phyloP scores from a whole-genome alignment of 306 rosid genomes.

The Cucurbita argyrosperma region DNA sequence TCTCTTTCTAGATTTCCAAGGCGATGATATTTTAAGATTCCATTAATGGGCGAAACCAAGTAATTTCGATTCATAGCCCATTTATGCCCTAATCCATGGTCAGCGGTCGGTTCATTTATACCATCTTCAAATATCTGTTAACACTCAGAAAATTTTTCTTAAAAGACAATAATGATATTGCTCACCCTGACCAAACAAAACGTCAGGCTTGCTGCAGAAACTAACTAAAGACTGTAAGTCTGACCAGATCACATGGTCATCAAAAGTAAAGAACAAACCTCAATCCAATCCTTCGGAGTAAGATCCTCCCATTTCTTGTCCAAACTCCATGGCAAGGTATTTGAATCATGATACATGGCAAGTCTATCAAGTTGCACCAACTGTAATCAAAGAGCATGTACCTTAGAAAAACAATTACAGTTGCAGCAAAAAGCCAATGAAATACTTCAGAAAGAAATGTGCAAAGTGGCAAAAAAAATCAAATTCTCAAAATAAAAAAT shows the following conservation, averaged over 20 bases:
- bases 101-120: slow-evolving; percentile 52
- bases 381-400: slow-evolving; percentile 27
- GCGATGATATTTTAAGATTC: slow-evolving; percentile 78
- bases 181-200: background rate
- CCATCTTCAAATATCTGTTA: slow-evolving; percentile 91
- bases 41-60: slow-evolving; percentile 84
- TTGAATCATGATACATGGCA: slow-evolving; percentile 84
- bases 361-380: slow-evolving; percentile 91
- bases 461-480: background rate
- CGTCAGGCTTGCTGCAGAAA: slow-evolving; percentile 1
- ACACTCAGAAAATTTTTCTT: slow-evolving; percentile 7
- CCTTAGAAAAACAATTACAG: background rate
- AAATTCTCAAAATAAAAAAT: background rate
- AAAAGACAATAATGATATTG: background rate
- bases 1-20: slow-evolving; percentile 82
- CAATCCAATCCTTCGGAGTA: slow-evolving; percentile 75
- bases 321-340: slow-evolving; percentile 73
- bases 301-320: slow-evolving; percentile 81
- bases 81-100: slow-evolving; percentile 30
- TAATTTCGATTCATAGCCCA: slow-evolving; percentile 73
- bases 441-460: background rate
- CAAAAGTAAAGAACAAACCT: slow-evolving; percentile 42
- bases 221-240: background rate
- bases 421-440: background rate
- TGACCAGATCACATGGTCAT: background rate